phyloP scores from a whole-genome alignment of 2,329 filamentous ascomycete species.

The Chaetothyriales sp. region DNA sequence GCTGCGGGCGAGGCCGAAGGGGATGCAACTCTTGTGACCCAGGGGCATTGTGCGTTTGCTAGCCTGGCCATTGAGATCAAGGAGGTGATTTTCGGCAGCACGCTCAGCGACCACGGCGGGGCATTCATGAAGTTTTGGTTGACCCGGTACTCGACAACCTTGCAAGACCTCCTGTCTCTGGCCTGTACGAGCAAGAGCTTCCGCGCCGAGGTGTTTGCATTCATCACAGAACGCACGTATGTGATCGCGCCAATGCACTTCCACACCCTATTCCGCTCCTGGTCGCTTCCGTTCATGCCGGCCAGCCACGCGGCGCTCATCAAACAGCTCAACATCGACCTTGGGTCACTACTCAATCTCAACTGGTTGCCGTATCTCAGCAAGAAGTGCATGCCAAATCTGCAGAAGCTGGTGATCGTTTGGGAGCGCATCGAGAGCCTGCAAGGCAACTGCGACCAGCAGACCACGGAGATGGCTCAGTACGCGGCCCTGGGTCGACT shows the following conservation, averaged over 20 bases:
- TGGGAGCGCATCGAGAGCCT: not conserved
- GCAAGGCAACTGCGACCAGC: not conserved
- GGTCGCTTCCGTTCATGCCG: not conserved
- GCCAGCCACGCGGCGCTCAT: not conserved
- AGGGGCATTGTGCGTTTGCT: not conserved
- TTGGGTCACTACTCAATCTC: not conserved
- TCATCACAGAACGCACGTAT: not conserved
- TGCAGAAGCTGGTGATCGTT: not conserved
- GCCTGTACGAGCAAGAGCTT: not conserved
- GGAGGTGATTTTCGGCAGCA: not conserved
- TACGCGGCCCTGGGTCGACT: not conserved
- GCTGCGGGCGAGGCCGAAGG: not conserved
- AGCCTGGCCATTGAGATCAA: not conserved
- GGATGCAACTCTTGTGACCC: not conserved
- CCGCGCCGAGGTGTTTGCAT: not conserved
- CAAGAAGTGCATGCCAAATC: not conserved
- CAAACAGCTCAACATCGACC: not conserved
- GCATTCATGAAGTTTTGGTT: not conserved
- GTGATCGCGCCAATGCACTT: not conserved
- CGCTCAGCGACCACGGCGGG: not conserved
- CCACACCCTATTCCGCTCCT: not conserved
- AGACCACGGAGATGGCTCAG: not conserved
- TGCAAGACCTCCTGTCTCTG: not conserved
- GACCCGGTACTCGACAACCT: not conserved
- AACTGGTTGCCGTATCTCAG: not conserved